These are phyloP conservation scores for Hanseniaspora opuntiae DNA, from an alignment of 805 yeast genomes.

Conservation along the genomic window DNA sequence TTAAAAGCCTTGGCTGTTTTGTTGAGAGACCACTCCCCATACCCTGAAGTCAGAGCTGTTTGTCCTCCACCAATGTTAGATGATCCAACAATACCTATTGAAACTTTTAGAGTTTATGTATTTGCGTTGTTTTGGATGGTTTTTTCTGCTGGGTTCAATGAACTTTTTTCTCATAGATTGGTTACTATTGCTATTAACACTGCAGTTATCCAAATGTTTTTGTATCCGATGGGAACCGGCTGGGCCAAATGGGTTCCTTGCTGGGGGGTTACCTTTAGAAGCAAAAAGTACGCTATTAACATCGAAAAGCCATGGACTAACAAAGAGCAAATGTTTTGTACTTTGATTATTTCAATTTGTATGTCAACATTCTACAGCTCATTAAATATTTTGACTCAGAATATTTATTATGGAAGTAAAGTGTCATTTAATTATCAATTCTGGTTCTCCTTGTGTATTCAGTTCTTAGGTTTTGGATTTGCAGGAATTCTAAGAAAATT, in stretches of 20 bases:
- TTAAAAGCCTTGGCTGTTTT: conserved; percentile 26
- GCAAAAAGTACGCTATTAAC: conserved; percentile 33
- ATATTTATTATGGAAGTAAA: conserved; percentile 22
- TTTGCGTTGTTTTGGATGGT: conserved; percentile 35
- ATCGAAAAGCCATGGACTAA: conserved; percentile 48
- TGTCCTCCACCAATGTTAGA: conserved; percentile 34
- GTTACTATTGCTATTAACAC: conserved; percentile 36
- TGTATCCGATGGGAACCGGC: conserved; percentile 34
- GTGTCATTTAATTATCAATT: conserved; percentile 36
- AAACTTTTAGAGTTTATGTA: conserved; percentile 34
- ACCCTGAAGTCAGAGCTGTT: conserved; percentile 55
- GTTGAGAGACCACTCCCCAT: conserved; percentile 38
- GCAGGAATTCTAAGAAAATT: conserved; percentile 51
- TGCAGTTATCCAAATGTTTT: conserved; percentile 34
- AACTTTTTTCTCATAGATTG: conserved; percentile 43
- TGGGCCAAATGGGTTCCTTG: conserved; percentile 35
- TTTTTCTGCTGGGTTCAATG: conserved; percentile 42
- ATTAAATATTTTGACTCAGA: conserved; percentile 27
- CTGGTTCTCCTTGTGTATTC: conserved; percentile 41
- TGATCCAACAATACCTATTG: conserved; percentile 35
- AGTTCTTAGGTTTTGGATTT: conserved; percentile 51
- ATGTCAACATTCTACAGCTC: conserved; percentile 26
- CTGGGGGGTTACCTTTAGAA: conserved; percentile 29
- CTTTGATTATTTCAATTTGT: conserved; percentile 32
- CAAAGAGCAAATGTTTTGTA: conserved; percentile 55